Base-by-base conservation (phyloP, 2,329 filamentous ascomycete genomes). In the Ambrosiella beaveri region DNA sequence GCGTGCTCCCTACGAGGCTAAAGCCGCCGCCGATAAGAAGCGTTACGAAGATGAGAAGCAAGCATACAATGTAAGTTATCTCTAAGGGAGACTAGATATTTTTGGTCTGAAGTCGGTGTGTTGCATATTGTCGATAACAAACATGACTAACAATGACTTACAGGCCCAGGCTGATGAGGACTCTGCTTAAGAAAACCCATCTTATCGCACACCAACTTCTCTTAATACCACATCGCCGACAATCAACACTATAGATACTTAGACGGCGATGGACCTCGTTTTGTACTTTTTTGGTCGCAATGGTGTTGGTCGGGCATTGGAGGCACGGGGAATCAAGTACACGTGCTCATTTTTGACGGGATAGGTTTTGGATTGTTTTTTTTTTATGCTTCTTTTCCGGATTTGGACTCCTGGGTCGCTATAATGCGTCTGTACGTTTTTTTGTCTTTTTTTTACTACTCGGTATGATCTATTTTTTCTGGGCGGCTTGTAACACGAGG, bases 41-140 rank as follows among this genome's bases (percentile, higher is more conserved):
- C 85, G 93, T 62, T 98, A 97, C 71, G 91, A 97, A 73, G 88
- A 95, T 65, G 89, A 97, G 81, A 98, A 98, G 81, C 84, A 85
- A 65, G 86, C 81, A 64, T 98, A 95, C 79, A 84, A 88, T 68
- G 88, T 94, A 77, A 77, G 84, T 53, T 49, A 27, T 60, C 1
- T 37, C 13, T 39, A 1, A 27, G 35, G 13, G n/a, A 35, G n/a
- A 7, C 1, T 2, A 11, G 2, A 38, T 9, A 44, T 35, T 39
- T 19, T 3, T 3, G 5, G 5, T 9, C 35, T 40, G 11, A 2
- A 39, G 27, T 27, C 3, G 27, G 3, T 27, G 27, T 27, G 27
- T 27, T 27, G 27, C 27, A 27, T 27, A 27, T 27, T 27, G 27
- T 27, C 27, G 27, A 15, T 6, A 47, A 15, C n/a, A 17, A 47